Evolutionary conservation across 768 basidiomycete genomes (phyloP), one percentile per base, ranked within the genome.

Genomic region (Candolleomyces efflorescens): DNA sequence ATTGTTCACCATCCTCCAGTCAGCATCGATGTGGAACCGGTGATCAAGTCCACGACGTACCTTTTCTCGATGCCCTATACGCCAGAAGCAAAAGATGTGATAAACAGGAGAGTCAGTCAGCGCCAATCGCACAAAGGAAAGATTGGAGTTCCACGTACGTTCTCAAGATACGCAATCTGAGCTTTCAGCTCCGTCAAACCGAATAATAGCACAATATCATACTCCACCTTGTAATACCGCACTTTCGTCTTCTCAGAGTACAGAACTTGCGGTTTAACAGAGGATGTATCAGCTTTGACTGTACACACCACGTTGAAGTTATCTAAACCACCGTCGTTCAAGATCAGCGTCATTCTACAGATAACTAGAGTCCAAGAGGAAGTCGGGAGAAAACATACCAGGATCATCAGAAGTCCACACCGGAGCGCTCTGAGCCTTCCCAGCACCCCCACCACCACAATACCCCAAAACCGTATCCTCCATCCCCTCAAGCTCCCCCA

Each of bases 121-220:
- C 27, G 22, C 24, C 22, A 37, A 36, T 27, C 6, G 9, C 27
- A 37, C 27, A 39, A 26, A 20, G 17, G n/a, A 3, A 54, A 41
- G 23, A 23, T 11, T 3, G 18, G 36, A 9, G 7, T 39, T 5
- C 9, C 6, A 18, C 32, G 6, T 36, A 38, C 56, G n/a, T 57
- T 57, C 20, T 49, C 47, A 6, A 10, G 13, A n/a, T 32, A 57
- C 6, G 48, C n/a, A 1, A 57, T 24, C 47, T 50, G 46, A 5
- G 47, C 56, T 26, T 57, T 57, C 17, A 57, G 36, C 48, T 57
- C 56, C 5, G 56, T 57, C 36, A 51, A 37, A 10, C 56, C 56
- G 32, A 57, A 57, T 11, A 57, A 27, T 26, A 57, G 24, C 17
- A 52, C 36, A 20, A 57, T 23, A n/a, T 38, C 49, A 20, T 20